Evolutionary conservation across 108 stramenopile species (phyloP).

Genomic region (Fragilariopsis cylindrus): DNA sequence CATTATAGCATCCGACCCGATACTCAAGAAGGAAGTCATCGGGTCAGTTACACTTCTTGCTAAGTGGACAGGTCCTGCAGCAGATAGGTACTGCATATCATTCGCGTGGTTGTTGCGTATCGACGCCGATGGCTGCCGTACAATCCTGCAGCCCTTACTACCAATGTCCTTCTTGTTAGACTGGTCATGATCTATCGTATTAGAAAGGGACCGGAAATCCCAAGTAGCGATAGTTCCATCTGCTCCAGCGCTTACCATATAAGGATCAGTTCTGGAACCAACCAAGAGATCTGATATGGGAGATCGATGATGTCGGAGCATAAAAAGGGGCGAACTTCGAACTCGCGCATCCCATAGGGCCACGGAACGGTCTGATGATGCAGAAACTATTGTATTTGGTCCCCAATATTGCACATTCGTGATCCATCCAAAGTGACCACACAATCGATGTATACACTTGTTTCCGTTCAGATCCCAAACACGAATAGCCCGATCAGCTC

Average conservation of each 20-base stretch:
- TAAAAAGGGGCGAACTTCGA: conserved; percentile 69
- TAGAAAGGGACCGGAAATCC: conserved; percentile 79
- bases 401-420: conserved; percentile 85
- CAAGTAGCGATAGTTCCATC: conserved; percentile 86
- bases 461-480: conserved; percentile 79
- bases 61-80: conserved; percentile 8
- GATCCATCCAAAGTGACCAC: conserved; percentile 82
- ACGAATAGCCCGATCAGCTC: conserved; percentile 75
- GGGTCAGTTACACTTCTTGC: conserved; percentile 23
- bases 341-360: conserved; percentile 84
- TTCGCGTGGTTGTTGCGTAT: conserved; percentile 39
- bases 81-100: conserved; percentile 33
- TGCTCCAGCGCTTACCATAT: conserved; percentile 76
- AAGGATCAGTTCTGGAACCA: conserved; percentile 73
- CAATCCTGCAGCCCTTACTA: conserved; percentile 34
- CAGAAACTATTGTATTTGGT: conserved; percentile 82
- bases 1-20: conserved; percentile 66
- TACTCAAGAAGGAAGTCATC: conserved; percentile 53
- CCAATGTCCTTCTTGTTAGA: conserved; percentile 13
- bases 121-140: conserved; percentile 52
- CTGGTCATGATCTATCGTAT: conserved; percentile 12
- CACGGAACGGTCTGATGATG: conserved; percentile 80
- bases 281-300: conserved; percentile 80
- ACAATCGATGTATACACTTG: conserved; percentile 59
- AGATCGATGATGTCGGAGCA: conserved; percentile 69